phyloP scores from a whole-genome alignment of 1,284 basidiomycete species.

The Flammula alnicola region DNA sequence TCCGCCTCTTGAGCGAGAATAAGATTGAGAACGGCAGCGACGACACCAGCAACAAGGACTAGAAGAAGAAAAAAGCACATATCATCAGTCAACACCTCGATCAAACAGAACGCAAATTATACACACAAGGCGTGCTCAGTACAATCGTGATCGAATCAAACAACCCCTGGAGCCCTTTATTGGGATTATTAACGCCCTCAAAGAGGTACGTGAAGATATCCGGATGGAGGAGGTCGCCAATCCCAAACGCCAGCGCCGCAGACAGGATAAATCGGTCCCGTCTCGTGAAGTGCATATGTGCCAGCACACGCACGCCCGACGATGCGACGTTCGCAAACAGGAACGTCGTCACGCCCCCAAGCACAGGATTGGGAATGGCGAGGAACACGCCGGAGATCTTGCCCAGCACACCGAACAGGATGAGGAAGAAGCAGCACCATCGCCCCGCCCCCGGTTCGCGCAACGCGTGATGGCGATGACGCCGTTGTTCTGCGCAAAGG shows the following conservation, averaged over 20 bases:
- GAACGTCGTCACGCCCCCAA: slow-evolving; percentile 86
- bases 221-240: slow-evolving; percentile 71
- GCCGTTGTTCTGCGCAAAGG: slow-evolving; percentile 86
- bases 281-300: slow-evolving; percentile 67
- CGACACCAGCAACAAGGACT: slow-evolving; percentile 73
- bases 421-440: slow-evolving; percentile 76
- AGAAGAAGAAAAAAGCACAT: slow-evolving; percentile 8
- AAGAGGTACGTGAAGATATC: slow-evolving; percentile 71
- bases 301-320: slow-evolving; percentile 77
- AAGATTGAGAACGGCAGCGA: slow-evolving; percentile 67
- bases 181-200: slow-evolving; percentile 61
- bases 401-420: slow-evolving; percentile 75
- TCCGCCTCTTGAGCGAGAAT: slow-evolving; percentile 60
- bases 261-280: slow-evolving; percentile 80
- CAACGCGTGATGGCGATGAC: slow-evolving; percentile 82
- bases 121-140: slow-evolving; percentile 77
- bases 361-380: slow-evolving; percentile 79
- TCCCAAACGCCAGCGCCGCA: slow-evolving; percentile 72
- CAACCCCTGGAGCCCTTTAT: slow-evolving; percentile 68
- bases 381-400: slow-evolving; percentile 84
- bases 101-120: slow-evolving; percentile 2
- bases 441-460: slow-evolving; percentile 74
- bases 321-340: slow-evolving; percentile 67
- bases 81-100: slow-evolving; percentile 9
- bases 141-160: slow-evolving; percentile 82